Evolutionary conservation across 352 stramenopile genomes (phyloP), one percentile per base, ranked within the genome.

Genomic region (Aphanomyces stellatus): DNA sequence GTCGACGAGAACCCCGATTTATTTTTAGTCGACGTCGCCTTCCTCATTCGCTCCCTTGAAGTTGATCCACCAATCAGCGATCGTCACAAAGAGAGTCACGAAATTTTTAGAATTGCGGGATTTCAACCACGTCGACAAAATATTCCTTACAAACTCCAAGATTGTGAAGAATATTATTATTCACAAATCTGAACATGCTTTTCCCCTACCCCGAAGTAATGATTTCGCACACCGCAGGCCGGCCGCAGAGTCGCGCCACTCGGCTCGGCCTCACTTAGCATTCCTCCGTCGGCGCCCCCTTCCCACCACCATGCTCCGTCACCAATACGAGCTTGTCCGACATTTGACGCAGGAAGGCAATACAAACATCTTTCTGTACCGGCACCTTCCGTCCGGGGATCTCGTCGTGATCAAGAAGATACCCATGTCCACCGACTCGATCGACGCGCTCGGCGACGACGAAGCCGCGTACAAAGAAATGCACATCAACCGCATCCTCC

Each of bases 401-500:
- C 22, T 64, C 55, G 55, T 64, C 4, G 34, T 64, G 22, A 35
- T 64, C 55, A 64, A 64, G 35, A 51, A 13, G 11, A 51, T 64
- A 37, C 55, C 33, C 17, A 46, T 31, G 11, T 8, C 0, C 55
- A 34, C 33, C 6, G 10, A 11, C 15, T n/a, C 5, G 10, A 19
- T 64, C 19, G 55, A 64, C 34, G 37, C 31, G 5, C 11, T 60
- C 4, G 19, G n/a, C 27, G 1, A 7, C 13, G 25, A 35, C 51
- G n/a, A 27, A 3, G 15, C 33, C 4, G 51, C 25, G 22, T 53
- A 51, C 55, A 51, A 51, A 24, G 55, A 64, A 46, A 43, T 64
- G 33, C 15, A 43, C 3, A 64, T 64, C 55, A 64, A 64, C 55
- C 33, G 27, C 22, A 31, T 46, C 6, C 33, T 64, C 17, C 8